Evolutionary conservation across 129 eudicot genomes (phyloP).

Genomic region (Ambrosia artemisiifolia): DNA sequence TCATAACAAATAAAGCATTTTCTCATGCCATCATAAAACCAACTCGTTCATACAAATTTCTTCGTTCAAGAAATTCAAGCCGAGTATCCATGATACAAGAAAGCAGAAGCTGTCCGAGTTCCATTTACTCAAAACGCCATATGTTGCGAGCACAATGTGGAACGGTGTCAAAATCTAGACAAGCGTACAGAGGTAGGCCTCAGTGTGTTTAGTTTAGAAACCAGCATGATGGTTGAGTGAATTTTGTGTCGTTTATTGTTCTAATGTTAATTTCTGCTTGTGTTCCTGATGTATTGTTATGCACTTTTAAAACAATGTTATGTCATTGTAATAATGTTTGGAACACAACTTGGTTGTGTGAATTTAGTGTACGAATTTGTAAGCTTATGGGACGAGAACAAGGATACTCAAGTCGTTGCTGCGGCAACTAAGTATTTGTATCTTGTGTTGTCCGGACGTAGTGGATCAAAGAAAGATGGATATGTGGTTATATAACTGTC

Average conservation of each 20-base stretch:
- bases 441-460: too few relatives aligned
- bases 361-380: background rate
- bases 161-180: constrained; percentile 17
- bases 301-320: background rate
- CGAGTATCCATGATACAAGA: constrained; percentile 11
- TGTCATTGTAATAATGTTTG: constrained; percentile 25
- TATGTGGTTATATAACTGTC: too few relatives aligned
- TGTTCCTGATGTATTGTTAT: constrained; percentile 14
- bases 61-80: constrained; percentile 9
- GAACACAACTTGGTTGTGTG: constrained; percentile 19
- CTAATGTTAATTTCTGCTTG: constrained; percentile 7
- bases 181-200: constrained; percentile 36
- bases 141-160: constrained; percentile 6
- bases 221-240: constrained; percentile 30
- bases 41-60: constrained; percentile 7
- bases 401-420: background rate
- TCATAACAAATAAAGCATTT: background rate
- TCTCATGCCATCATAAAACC: constrained; percentile 10
- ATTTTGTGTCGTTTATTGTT: constrained; percentile 22
- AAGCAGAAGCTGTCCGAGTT: constrained; percentile 11
- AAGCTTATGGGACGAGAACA: background rate
- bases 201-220: constrained; percentile 38
- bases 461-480: too few relatives aligned
- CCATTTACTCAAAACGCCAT: too few relatives aligned
- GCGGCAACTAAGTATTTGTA: too few relatives aligned